Percentiles rank a stretch among this genome's conserved stretches.
phyloP scores from a whole-genome alignment of 345 rosid species.

The Salix viminalis region DNA sequence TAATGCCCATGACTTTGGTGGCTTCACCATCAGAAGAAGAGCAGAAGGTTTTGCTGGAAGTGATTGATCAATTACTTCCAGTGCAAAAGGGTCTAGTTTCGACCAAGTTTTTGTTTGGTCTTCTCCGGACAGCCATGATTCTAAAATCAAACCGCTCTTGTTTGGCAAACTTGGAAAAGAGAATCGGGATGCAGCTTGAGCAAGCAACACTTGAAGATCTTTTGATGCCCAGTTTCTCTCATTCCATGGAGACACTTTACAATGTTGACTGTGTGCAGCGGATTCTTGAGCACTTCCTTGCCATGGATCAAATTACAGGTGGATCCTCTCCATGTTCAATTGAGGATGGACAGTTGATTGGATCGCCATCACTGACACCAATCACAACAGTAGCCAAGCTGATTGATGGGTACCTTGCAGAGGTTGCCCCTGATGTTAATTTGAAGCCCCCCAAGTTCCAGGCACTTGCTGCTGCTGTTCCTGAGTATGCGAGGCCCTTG shows the following conservation, averaged over 20 bases:
- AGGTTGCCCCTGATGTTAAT: slow-evolving; percentile 93
- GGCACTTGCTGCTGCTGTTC: slow-evolving; percentile 85
- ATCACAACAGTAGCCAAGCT: slow-evolving; percentile 83
- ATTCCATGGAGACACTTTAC: slow-evolving; percentile 85
- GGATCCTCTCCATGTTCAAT: slow-evolving; percentile 77
- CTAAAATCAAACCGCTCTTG: slow-evolving; percentile 59
- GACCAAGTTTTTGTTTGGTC: slow-evolving; percentile 74
- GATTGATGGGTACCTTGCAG: slow-evolving; percentile 95
- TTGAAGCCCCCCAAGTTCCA: slow-evolving; percentile 92
- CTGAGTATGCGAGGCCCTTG: slow-evolving; percentile 80
- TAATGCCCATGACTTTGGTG: slow-evolving; percentile 48
- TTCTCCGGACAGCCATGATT: slow-evolving; percentile 79
- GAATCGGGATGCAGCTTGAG: slow-evolving; percentile 95
- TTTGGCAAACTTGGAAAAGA: slow-evolving; percentile 65
- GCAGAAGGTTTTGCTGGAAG: slow-evolving; percentile 73
- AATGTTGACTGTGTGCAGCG: slow-evolving; percentile 86
- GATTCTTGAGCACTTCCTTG: slow-evolving; percentile 80
- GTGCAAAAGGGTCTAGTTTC: slow-evolving; percentile 75
- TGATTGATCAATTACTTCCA: slow-evolving; percentile 65
- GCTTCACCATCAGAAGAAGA: slow-evolving; percentile 73
- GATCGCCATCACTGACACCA: slow-evolving; percentile 79
- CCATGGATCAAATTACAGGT: slow-evolving; percentile 71
- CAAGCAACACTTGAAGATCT: slow-evolving; percentile 93
- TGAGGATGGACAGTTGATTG: slow-evolving; percentile 75
- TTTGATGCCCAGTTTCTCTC: slow-evolving; percentile 83